Evolutionary conservation across 2,329 filamentous ascomycete genomes (phyloP).

Genomic region (Xylaria sp.): DNA sequence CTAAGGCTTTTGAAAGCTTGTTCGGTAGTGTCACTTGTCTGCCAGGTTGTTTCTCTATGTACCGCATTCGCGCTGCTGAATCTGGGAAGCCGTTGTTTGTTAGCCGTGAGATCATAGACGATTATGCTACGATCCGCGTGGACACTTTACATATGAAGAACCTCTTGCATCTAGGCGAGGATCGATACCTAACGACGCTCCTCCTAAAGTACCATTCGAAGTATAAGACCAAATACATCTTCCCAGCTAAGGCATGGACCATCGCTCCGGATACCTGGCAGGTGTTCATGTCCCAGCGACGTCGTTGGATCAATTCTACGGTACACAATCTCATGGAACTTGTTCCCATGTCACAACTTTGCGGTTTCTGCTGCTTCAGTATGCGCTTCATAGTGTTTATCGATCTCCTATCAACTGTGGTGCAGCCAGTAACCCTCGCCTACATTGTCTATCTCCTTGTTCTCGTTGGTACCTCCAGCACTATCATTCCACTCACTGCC

Average conservation of each 20-base stretch:
- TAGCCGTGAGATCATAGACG: conserved; percentile 87
- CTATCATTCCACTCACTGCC: conserved; percentile 80
- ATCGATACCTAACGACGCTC: conserved; percentile 95
- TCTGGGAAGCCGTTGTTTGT: conserved; percentile 96
- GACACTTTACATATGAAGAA: conserved; percentile 99
- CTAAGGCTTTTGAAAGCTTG: conserved; percentile 96
- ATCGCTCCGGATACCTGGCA: conserved; percentile 94
- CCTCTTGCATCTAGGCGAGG: conserved; percentile 92
- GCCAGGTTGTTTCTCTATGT: conserved; percentile 99
- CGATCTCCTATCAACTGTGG: conserved; percentile 89
- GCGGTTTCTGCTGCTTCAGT: conserved; percentile 99
- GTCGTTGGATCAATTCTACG: conserved; percentile 99
- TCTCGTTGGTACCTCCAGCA: conserved; percentile 69
- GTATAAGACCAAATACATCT: conserved; percentile 99
- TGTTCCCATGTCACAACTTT: conserved; percentile 91
- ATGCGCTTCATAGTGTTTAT: conserved; percentile 99
- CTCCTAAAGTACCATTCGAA: conserved; percentile 90
- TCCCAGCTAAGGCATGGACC: conserved; percentile 92
- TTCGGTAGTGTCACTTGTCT: conserved; percentile 98
- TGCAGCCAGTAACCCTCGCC: conserved; percentile 89
- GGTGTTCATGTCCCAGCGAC: conserved; percentile 97
- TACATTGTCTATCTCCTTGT: conserved; percentile 93
- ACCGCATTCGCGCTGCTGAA: conserved; percentile 92
- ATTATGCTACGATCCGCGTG: conserved; percentile 91
- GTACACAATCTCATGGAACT: conserved; percentile 98